These are phyloP conservation scores for Bryoglossum gracile DNA, from an alignment of 495 filamentous ascomycete species.

Conservation along the genomic window DNA sequence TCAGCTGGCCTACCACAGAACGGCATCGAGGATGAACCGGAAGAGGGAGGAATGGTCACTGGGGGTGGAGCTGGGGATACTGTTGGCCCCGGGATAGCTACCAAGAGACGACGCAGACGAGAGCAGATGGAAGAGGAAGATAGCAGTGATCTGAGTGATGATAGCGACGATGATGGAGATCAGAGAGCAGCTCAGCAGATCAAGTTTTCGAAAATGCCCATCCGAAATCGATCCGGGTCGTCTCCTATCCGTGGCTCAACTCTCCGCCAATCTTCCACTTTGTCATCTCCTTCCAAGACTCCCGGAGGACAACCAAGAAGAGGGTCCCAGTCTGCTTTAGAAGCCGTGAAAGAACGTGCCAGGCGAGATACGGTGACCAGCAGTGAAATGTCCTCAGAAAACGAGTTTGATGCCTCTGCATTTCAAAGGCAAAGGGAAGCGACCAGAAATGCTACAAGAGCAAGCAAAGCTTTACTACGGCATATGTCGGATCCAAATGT, in stretches of 20 bases:
- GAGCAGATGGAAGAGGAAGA: constrained; percentile 91
- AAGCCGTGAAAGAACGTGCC: constrained; percentile 64
- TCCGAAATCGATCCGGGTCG: constrained; percentile 78
- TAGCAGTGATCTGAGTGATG: constrained; percentile 92
- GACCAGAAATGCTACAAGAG: constrained; percentile 29
- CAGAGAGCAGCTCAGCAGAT: constrained; percentile 67
- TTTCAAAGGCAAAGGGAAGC: constrained; percentile 45
- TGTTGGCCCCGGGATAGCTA: constrained; percentile 55
- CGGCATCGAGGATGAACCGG: constrained; percentile 62
- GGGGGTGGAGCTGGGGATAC: constrained; percentile 64
- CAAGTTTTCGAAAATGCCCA: constrained; percentile 89
- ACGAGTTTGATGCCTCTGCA: constrained; percentile 65
- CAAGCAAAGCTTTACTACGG: constrained; percentile 35
- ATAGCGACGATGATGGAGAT: constrained; percentile 87
- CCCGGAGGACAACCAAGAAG: constrained; percentile 34
- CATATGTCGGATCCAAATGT: constrained; percentile 24
- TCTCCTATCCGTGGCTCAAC: constrained; percentile 61
- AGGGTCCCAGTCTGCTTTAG: constrained; percentile 69
- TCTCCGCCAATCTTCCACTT: constrained; percentile 38
- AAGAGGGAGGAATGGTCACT: constrained; percentile 75
- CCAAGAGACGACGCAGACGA: constrained; percentile 49
- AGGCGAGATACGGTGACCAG: constrained; percentile 84
- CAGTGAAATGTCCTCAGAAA: constrained; percentile 87
- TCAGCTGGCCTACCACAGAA: constrained; percentile 40
- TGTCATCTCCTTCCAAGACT: constrained; percentile 17